Percentiles rank a stretch among this genome's conserved stretches.
Conservation (phyloP, 176 grass and related monocot species). For the Areca catechu region DNA sequence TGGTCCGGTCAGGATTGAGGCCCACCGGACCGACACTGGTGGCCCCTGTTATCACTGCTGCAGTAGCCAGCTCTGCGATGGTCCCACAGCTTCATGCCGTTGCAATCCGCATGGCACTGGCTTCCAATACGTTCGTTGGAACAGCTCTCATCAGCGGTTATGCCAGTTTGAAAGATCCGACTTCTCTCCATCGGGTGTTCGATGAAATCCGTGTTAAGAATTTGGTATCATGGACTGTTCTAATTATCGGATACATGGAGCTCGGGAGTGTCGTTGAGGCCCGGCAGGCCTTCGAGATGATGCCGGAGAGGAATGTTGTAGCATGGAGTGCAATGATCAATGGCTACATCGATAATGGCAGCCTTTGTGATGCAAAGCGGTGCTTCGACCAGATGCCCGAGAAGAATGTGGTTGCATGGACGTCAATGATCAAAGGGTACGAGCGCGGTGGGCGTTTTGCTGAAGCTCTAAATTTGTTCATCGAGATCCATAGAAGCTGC, state of each 20-base stretch:
- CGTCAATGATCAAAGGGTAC: constrained; percentile 16
- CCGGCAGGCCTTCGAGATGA: background rate
- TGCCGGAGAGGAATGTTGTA: constrained; percentile 3
- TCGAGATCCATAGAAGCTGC: no score
- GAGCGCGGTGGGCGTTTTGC: background rate
- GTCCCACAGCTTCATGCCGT: no score
- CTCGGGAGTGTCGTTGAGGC: background rate
- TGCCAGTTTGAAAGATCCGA: background rate
- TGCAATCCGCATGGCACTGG: no score
- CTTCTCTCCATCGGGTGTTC: background rate
- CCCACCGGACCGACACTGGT: no score
- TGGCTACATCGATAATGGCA: no score
- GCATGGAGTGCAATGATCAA: constrained; percentile 2
- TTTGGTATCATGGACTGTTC: constrained; percentile 6
- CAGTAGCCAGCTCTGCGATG: no score
- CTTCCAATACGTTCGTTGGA: no score
- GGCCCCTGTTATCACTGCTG: no score
- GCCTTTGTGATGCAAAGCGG: background rate
- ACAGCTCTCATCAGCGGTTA: background rate
- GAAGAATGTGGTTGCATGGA: constrained; percentile 3
- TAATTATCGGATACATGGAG: constrained; percentile 7
- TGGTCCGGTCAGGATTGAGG: no score
- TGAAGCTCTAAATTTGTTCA: constrained; percentile 3
- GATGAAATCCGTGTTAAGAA: constrained; percentile 13
- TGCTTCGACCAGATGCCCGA: constrained; percentile 2